phyloP scores from a whole-genome alignment of 345 rosid species.

The Eucalyptus brandiana region DNA sequence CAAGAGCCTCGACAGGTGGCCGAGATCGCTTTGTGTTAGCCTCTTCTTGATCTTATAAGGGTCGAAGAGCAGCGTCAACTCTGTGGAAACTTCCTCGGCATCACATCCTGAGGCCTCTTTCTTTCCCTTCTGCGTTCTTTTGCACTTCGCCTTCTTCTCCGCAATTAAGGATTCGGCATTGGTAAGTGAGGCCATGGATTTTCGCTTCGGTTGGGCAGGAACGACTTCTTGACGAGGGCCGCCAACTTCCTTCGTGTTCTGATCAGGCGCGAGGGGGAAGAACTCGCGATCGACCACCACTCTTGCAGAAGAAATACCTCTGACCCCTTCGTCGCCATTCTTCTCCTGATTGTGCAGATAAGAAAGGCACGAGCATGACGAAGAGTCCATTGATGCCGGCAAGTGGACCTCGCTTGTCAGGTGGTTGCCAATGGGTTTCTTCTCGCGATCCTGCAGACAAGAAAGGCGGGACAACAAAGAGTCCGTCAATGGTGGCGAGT shows the following conservation, averaged over 20 bases:
- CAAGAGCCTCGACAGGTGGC: background rate
- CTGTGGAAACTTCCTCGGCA: background rate
- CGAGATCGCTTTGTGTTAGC: background rate
- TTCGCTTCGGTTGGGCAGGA: background rate
- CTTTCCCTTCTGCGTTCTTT: background rate
- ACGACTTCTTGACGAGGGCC: background rate
- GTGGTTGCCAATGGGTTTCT: background rate
- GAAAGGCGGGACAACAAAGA: background rate
- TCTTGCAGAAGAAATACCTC: background rate
- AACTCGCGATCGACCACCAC: background rate
- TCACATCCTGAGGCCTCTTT: background rate
- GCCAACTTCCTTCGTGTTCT: background rate
- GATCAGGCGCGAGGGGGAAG: background rate
- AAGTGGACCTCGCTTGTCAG: background rate
- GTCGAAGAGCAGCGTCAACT: background rate
- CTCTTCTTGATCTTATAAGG: background rate
- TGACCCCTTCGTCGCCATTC: background rate
- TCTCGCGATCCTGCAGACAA: background rate
- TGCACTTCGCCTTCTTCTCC: background rate
- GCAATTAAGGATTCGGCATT: background rate
- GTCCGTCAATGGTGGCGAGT: background rate
- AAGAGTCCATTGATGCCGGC: background rate
- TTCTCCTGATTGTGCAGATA: background rate
- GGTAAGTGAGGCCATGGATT: background rate
- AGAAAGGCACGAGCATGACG: background rate